Conservation (phyloP, 495 filamentous ascomycete genomes). For the Penicillium alfredii region DNA sequence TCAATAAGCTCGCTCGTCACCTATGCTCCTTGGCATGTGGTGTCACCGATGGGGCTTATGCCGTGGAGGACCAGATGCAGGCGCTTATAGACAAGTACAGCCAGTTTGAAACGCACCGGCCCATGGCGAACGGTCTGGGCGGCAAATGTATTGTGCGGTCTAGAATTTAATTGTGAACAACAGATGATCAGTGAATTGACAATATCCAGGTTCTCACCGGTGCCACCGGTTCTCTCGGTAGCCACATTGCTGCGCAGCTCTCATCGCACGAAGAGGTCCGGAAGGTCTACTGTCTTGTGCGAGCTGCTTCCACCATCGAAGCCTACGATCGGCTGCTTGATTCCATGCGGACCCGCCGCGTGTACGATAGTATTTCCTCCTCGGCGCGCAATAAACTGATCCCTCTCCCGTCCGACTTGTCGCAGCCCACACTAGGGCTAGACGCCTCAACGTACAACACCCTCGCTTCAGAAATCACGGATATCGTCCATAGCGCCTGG, state of each 20-base stretch:
- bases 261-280: conserved; percentile 16
- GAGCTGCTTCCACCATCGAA: conserved; percentile 40
- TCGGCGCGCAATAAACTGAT: conserved; percentile 31
- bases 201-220: conserved; percentile 54
- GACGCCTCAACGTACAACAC: conserved; percentile 23
- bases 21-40: no score
- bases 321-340: conserved; percentile 45
- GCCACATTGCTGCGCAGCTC: conserved; percentile 46
- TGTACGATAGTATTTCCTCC: conserved; percentile 16
- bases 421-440: conserved; percentile 42
- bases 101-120: conserved; percentile 27
- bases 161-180: no score
- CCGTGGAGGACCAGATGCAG: conserved; percentile 18
- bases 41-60: conserved; percentile 9
- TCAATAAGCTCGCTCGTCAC: no score
- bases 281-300: conserved; percentile 52
- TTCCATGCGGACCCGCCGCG: conserved; percentile 33
- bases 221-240: conserved; percentile 59
- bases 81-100: conserved; percentile 31
- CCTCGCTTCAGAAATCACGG: conserved; percentile 37
- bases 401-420: conserved; percentile 34
- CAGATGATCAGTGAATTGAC: no score
- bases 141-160: no score
- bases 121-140: no score
- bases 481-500: conserved; percentile 63